phyloP scores from a whole-genome alignment of 2,329 filamentous ascomycete genomes.

The Xylaria sp. region DNA sequence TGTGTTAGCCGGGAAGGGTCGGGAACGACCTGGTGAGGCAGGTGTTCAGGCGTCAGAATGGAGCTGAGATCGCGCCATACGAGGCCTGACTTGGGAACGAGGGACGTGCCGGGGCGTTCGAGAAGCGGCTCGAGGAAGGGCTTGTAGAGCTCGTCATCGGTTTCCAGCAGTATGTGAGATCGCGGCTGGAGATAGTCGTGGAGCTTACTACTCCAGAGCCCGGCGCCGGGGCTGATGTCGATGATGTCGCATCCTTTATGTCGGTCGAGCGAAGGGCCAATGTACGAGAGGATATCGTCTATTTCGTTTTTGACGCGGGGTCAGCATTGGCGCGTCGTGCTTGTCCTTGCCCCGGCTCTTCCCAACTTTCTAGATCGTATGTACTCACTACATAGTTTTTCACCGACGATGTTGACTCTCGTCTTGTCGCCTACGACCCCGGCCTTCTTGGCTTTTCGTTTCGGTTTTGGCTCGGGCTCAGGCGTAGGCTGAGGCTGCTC shows the following conservation, averaged over 20 bases:
- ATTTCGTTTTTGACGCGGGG: slow-evolving; percentile 4
- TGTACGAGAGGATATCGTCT: slow-evolving; percentile 72
- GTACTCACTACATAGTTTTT: slow-evolving; percentile 52
- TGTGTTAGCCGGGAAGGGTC: slow-evolving; percentile 44
- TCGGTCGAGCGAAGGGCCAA: slow-evolving; percentile 68
- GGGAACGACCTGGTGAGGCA: slow-evolving; percentile 57
- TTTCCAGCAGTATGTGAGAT: slow-evolving; percentile 82
- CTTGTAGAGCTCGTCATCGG: slow-evolving; percentile 59
- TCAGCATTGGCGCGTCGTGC: not conserved
- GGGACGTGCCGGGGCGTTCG: slow-evolving; percentile 48
- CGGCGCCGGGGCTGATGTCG: slow-evolving; percentile 81
- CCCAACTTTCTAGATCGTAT: not conserved
- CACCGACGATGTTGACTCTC: slow-evolving; percentile 57
- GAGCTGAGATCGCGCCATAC: slow-evolving; percentile 61
- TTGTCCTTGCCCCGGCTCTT: not conserved
- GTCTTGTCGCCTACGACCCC: slow-evolving; percentile 37
- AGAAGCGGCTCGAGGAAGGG: slow-evolving; percentile 64
- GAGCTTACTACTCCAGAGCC: slow-evolving; percentile 77
- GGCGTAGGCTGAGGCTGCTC: no score
- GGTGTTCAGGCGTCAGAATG: slow-evolving; percentile 52
- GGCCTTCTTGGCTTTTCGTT: not conserved
- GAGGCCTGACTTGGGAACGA: slow-evolving; percentile 62
- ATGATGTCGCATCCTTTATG: slow-evolving; percentile 82
- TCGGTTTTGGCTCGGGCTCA: not conserved
- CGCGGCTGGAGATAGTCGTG: slow-evolving; percentile 76